Conservation (phyloP, 805 yeast genomes). For the Wickerhamiella dianesei region DNA sequence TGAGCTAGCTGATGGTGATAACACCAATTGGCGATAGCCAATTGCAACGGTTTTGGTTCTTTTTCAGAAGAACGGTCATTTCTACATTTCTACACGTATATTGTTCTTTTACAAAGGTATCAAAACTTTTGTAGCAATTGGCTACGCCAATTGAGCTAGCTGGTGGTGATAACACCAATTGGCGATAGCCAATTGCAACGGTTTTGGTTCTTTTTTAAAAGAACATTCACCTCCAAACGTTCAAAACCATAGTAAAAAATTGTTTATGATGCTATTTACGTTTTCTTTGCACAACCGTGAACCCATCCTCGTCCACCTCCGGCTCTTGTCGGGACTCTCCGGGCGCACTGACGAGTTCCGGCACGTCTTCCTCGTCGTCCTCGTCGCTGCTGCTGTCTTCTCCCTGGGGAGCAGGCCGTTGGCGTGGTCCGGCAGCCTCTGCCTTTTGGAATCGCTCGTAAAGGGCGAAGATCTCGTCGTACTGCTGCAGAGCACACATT, state of each 20-base stretch:
- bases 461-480: slow-evolving; percentile 40
- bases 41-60: too few species aligned
- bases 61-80: too few species aligned
- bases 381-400: slow-evolving; percentile 36
- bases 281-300: slow-evolving; percentile 69
- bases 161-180: too few species aligned
- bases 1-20: too few species aligned
- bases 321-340: slow-evolving; percentile 36
- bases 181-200: too few species aligned
- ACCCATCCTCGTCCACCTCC: slow-evolving; percentile 85
- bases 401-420: slow-evolving; percentile 35
- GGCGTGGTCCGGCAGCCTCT: slow-evolving; percentile 1
- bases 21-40: too few species aligned
- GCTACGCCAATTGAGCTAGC: too few species aligned
- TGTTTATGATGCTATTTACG: slow-evolving; percentile 22
- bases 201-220: too few species aligned
- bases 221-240: too few species aligned
- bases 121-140: too few species aligned
- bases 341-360: slow-evolving; percentile 29
- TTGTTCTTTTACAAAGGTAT: too few species aligned
- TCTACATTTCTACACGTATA: too few species aligned
- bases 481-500: slow-evolving; percentile 44
- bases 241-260: background rate
- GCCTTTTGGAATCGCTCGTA: slow-evolving; percentile 38
- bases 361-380: slow-evolving; percentile 26